phyloP scores from a whole-genome alignment of 768 basidiomycete genomes.

The Mycena capillaripes region DNA sequence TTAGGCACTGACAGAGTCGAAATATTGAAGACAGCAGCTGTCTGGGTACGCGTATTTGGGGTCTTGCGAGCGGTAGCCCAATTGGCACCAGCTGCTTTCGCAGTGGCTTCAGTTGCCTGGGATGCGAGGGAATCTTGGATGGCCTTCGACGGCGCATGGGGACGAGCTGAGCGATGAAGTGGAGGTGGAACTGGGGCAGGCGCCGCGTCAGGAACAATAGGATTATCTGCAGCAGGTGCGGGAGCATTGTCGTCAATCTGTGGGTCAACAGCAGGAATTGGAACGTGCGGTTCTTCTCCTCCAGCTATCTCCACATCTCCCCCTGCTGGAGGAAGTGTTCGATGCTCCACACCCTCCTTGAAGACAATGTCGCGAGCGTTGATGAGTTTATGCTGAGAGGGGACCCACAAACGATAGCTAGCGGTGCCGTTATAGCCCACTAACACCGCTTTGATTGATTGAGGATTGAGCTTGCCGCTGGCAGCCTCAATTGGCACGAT shows the following conservation, averaged over 20 bases:
- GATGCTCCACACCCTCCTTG: neutral
- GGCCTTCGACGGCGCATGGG: neutral
- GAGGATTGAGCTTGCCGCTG: neutral
- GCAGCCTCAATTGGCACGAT: neutral
- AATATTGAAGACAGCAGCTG: slow-evolving; percentile 10
- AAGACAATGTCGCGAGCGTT: neutral
- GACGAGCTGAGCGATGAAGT: neutral
- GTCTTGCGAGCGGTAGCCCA: slow-evolving; percentile 20
- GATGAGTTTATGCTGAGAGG: neutral
- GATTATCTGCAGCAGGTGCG: slow-evolving; percentile 1
- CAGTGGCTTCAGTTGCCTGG: neutral
- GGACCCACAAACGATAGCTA: neutral
- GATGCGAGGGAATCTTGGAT: neutral
- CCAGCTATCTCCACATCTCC: slow-evolving; percentile 6
- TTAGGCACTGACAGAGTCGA: slow-evolving; percentile 6
- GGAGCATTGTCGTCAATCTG: neutral
- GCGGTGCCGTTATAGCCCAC: neutral
- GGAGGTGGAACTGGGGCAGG: too few species aligned
- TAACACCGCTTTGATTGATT: neutral
- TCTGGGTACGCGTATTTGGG: slow-evolving; percentile 5
- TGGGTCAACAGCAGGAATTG: neutral
- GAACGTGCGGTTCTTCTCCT: slow-evolving; percentile 17
- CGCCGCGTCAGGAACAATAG: neutral
- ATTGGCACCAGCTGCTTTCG: slow-evolving; percentile 9
- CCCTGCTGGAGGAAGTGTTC: too few species aligned